Evolutionary conservation across 2,329 filamentous ascomycete species (phyloP).

Genomic region (Cadophora gregata): DNA sequence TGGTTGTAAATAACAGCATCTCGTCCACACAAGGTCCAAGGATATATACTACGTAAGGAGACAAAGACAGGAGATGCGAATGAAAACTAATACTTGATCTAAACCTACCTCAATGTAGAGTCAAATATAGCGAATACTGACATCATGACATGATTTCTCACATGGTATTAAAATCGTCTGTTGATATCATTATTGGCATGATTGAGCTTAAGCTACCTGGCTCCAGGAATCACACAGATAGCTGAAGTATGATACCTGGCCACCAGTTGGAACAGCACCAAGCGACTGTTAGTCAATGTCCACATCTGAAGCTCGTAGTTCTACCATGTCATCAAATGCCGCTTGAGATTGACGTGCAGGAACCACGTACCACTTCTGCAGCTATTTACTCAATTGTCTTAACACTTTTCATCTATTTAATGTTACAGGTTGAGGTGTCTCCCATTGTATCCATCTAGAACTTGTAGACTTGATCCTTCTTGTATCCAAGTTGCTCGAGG

Average conservation of each 20-base stretch:
- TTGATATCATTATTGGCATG: slow-evolving; percentile 19
- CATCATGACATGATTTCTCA: background rate
- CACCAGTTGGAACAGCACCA: background rate
- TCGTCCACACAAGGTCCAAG: background rate
- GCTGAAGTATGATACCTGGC: background rate
- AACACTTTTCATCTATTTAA: slow-evolving; percentile 13
- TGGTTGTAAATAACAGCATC: slow-evolving; percentile 36
- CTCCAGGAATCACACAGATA: background rate
- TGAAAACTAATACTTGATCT: background rate
- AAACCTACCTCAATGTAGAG: background rate
- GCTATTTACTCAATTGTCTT: background rate
- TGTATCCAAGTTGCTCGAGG: slow-evolving; percentile 84
- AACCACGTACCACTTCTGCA: background rate
- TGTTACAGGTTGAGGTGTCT: slow-evolving; percentile 4
- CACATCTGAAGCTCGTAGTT: background rate
- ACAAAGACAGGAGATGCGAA: background rate
- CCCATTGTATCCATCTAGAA: slow-evolving; percentile 60
- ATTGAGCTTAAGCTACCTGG: background rate
- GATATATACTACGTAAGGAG: background rate
- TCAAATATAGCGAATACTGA: background rate
- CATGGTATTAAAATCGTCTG: background rate
- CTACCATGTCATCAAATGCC: background rate
- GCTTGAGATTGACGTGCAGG: background rate
- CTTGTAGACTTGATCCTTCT: slow-evolving; percentile 94
- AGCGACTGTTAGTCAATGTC: background rate